Evolutionary conservation across 2,329 filamentous ascomycete genomes (phyloP), one percentile per base, ranked within the genome.

Genomic region (Pseudopithomyces chartarum): DNA sequence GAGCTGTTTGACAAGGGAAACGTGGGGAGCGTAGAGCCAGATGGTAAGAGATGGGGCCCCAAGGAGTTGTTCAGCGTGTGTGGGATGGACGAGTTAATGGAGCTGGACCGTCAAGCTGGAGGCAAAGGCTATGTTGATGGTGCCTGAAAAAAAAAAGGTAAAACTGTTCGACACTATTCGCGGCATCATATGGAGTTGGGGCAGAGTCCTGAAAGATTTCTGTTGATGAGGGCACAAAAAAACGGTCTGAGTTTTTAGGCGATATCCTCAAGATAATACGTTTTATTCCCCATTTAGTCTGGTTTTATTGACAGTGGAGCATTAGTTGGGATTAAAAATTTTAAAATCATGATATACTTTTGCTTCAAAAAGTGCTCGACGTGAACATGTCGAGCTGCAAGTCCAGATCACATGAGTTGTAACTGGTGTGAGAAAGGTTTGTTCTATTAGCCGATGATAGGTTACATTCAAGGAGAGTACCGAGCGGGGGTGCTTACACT

Each of bases 21-120:
- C 42, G 68, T 71, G 15, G 60, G 60, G 48, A 65, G 65, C 71
- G 64, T 73, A 57, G 68, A 80, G 71, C 50, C 78, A 74, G 38
- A 70, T 56, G 77, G 79, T 1, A 76, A 76, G 55, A 75, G 79
- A 48, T 73, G 80, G 56, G 80, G 79, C 0, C 81, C 82, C 0
- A 77, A 75, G 52, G 79, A 78, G 55, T 59, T 85, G 26, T 85
- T 85, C 60, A 78, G 81, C 61, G 76, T 82, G 1, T 84, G 82
- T 63, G 83, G 83, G 1, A 58, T 85, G 66, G 75, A 80, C 36
- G 80, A 84, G 33, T 65, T 78, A 23, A 80, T 84, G 67, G 78
- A 77, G 4, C 79, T 85, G 63, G 83, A 85, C 64, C 69, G 73
- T 52, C 70, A 71, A 60, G 77, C 79, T 42, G 79, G 79, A n/a